Evolutionary conservation across 345 rosid species (phyloP).

Genomic region (Aethionema arabicum): DNA sequence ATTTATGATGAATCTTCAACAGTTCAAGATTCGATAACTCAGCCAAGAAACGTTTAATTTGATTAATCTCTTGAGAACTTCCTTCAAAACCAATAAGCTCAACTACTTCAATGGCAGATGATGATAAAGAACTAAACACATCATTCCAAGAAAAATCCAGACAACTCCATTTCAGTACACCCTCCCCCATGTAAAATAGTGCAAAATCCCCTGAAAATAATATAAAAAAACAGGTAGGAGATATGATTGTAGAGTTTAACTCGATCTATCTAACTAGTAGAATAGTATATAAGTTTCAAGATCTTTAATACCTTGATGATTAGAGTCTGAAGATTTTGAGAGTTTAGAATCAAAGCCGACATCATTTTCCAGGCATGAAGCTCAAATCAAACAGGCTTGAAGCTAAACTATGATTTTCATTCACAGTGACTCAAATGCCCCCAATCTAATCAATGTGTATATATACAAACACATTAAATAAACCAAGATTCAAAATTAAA

Average conservation of each 20-base stretch:
- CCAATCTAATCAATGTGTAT: too few relatives aligned
- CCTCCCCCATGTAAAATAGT: conserved; percentile 30
- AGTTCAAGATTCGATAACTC: conserved; percentile 15
- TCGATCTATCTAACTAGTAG: too few relatives aligned
- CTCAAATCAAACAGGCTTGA: neutral
- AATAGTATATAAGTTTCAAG: neutral
- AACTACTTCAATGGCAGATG: conserved; percentile 24
- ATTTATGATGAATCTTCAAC: conserved; percentile 17
- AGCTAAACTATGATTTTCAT: too few relatives aligned
- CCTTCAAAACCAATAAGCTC: conserved; percentile 26
- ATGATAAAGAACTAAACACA: conserved; percentile 22
- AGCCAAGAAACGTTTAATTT: conserved; percentile 15
- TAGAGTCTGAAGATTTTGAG: conserved; percentile 27
- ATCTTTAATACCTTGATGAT: conserved; percentile 28
- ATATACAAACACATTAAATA: too few relatives aligned
- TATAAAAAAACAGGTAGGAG: conserved; percentile 1
- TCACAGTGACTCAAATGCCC: too few relatives aligned
- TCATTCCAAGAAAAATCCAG: neutral
- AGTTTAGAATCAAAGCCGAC: conserved; percentile 21
- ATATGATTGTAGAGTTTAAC: conserved; percentile 6
- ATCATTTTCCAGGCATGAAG: conserved; percentile 33
- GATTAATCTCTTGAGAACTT: conserved; percentile 19
- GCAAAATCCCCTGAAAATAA: conserved; percentile 27
- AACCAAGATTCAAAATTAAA: too few relatives aligned
- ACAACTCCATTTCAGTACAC: neutral